Conservation (phyloP, 306 rosid genomes). For the Cajanus cajan region DNA sequence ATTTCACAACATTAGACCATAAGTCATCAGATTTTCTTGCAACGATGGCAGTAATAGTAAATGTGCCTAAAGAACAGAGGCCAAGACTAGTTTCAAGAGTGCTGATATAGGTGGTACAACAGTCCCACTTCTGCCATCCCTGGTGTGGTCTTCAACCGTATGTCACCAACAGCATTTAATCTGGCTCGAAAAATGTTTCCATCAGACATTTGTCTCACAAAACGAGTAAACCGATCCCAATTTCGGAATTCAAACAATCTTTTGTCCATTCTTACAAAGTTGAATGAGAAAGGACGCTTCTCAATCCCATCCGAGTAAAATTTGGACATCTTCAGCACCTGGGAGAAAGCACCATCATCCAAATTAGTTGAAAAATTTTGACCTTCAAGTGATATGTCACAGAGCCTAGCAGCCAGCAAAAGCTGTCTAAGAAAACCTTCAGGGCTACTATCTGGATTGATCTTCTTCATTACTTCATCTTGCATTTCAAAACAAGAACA, state of each 20-base stretch:
- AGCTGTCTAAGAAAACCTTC: conserved; percentile 84
- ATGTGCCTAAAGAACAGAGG: conserved; percentile 21
- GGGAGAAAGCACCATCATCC: conserved; percentile 56
- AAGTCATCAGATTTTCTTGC: conserved; percentile 32
- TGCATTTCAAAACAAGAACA: conserved; percentile 85
- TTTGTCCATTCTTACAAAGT: conserved; percentile 76
- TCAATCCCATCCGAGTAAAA: conserved; percentile 65
- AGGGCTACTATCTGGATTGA: conserved; percentile 64
- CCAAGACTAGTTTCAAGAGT: conserved; percentile 38
- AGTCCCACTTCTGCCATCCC: conserved; percentile 51
- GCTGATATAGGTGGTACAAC: conserved; percentile 51
- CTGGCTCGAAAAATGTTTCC: conserved; percentile 74
- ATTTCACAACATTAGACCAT: conserved; percentile 44
- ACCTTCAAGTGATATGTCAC: conserved; percentile 77
- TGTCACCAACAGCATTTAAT: conserved; percentile 49
- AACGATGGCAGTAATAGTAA: conserved; percentile 11
- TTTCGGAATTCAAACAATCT: conserved; percentile 68
- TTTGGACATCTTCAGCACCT: conserved; percentile 75
- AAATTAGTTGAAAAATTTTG: conserved; percentile 57
- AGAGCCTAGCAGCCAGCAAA: conserved; percentile 72
- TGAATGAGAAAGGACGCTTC: conserved; percentile 80
- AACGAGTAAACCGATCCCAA: conserved; percentile 79
- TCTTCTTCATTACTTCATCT: conserved; percentile 48
- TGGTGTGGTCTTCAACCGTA: conserved; percentile 41
- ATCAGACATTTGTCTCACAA: conserved; percentile 76